Conservation (phyloP, 192 early-diverging fungal genomes). For the Coemansia reversa region DNA sequence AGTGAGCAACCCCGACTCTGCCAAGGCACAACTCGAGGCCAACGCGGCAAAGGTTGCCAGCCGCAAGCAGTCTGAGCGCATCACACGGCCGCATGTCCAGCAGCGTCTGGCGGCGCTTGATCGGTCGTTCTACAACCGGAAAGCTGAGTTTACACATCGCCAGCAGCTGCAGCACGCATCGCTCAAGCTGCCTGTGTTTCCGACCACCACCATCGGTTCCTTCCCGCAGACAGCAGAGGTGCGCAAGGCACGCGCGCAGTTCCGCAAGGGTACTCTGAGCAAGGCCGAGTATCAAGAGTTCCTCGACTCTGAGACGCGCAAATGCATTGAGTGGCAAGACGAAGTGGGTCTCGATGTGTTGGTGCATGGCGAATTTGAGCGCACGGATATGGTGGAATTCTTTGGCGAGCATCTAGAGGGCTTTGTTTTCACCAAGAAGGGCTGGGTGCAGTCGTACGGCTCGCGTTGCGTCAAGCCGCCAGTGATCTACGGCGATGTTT, state of each 20-base stretch:
- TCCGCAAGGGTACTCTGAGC: slow-evolving; percentile 78
- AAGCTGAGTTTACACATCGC: slow-evolving; percentile 71
- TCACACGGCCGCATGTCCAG: slow-evolving; percentile 81
- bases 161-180: slow-evolving; percentile 68
- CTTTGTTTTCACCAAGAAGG: slow-evolving; percentile 92
- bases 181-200: slow-evolving; percentile 86
- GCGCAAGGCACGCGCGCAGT: slow-evolving; percentile 85
- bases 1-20: slow-evolving; percentile 52
- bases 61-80: slow-evolving; percentile 75
- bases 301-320: slow-evolving; percentile 82
- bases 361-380: slow-evolving; percentile 98
- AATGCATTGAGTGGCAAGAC: slow-evolving; percentile 88
- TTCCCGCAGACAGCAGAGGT: slow-evolving; percentile 99
- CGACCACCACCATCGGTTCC: slow-evolving; percentile 96
- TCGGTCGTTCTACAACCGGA: slow-evolving; percentile 72
- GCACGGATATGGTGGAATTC: slow-evolving; percentile 95
- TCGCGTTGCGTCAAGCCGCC: slow-evolving; percentile 96
- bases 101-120: slow-evolving; percentile 65
- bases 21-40: slow-evolving; percentile 65
- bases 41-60: slow-evolving; percentile 70
- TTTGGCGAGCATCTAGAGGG: slow-evolving; percentile 94
- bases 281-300: slow-evolving; percentile 73
- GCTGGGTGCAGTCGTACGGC: slow-evolving; percentile 98
- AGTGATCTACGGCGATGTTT: slow-evolving; percentile 96
- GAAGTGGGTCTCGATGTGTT: slow-evolving; percentile 87